Conservation (phyloP, 2,329 filamentous ascomycete species). For the Epichloe brachyelytri region DNA sequence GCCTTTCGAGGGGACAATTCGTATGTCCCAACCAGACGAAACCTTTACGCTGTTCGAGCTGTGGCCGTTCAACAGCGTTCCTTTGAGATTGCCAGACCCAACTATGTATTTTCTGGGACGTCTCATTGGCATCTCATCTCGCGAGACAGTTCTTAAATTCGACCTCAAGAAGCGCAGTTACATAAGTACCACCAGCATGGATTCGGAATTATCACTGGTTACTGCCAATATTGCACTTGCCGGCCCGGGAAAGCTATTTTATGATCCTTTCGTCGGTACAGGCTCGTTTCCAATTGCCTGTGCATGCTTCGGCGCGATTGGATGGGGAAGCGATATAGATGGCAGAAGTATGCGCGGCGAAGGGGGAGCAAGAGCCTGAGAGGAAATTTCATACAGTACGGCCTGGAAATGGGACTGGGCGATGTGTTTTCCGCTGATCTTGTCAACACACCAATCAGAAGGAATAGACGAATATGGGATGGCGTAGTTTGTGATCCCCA, state of each 20-base stretch:
- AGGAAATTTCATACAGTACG: slow-evolving; percentile 80
- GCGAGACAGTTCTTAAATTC: slow-evolving; percentile 58
- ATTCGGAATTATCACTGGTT: slow-evolving; percentile 79
- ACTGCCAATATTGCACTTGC: slow-evolving; percentile 86
- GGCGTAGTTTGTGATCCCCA: slow-evolving; percentile 92
- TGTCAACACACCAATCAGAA: slow-evolving; percentile 68
- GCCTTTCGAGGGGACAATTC: slow-evolving; percentile 63
- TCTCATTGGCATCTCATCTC: slow-evolving; percentile 50
- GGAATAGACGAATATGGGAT: slow-evolving; percentile 52
- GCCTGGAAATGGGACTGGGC: slow-evolving; percentile 49
- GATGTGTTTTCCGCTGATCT: slow-evolving; percentile 78
- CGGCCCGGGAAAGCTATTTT: slow-evolving; percentile 71
- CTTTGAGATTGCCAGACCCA: slow-evolving; percentile 37
- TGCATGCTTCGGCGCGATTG: slow-evolving; percentile 75
- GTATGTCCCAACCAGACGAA: slow-evolving; percentile 59
- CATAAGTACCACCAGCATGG: slow-evolving; percentile 95
- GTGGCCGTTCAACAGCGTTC: slow-evolving; percentile 47
- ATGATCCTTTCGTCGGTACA: slow-evolving; percentile 92
- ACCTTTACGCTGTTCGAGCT: slow-evolving; percentile 76
- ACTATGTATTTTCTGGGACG: slow-evolving; percentile 58
- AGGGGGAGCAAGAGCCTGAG: slow-evolving; percentile 34
- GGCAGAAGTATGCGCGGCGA: slow-evolving; percentile 74
- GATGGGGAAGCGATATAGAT: slow-evolving; percentile 87
- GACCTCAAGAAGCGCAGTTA: slow-evolving; percentile 89
- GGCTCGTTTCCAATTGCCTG: slow-evolving; percentile 86